Conservation (phyloP, 2,329 filamentous ascomycete species). For the Monilinia aucupariae region DNA sequence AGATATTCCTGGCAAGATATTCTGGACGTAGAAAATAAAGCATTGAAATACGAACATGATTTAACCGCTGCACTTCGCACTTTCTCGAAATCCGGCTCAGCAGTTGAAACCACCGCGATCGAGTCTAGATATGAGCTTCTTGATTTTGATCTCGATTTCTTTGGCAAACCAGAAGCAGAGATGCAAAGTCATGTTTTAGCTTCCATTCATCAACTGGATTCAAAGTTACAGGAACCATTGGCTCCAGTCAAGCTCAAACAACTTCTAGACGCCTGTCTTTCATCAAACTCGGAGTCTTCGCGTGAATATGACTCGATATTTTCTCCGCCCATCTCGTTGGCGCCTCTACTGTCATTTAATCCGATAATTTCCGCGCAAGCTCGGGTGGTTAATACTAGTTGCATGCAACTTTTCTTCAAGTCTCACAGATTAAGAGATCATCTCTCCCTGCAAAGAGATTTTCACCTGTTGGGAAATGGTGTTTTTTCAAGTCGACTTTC, state of each 20-base stretch:
- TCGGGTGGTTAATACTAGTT: constrained; percentile 69
- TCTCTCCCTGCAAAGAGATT: constrained; percentile 68
- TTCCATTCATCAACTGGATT: constrained; percentile 46
- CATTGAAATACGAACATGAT: constrained; percentile 47
- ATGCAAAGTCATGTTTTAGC: constrained; percentile 46
- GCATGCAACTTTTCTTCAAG: constrained; percentile 70
- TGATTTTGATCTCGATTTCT: constrained; percentile 38
- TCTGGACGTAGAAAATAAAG: constrained; percentile 55
- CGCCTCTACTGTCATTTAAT: constrained; percentile 68
- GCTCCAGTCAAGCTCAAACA: constrained; percentile 26
- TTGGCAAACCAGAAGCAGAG: constrained; percentile 43
- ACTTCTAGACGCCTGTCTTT: constrained; percentile 27
- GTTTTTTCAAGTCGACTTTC: constrained; percentile 75
- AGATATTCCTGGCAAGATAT: constrained; percentile 68
- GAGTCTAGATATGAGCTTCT: neutral
- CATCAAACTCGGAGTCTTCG: constrained; percentile 4
- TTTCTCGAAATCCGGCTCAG: neutral
- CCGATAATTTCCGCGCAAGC: constrained; percentile 71
- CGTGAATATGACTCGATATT: constrained; percentile 25
- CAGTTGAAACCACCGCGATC: neutral
- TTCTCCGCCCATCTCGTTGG: constrained; percentile 39
- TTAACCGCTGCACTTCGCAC: constrained; percentile 36
- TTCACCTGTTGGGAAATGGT: constrained; percentile 80
- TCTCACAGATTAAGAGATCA: constrained; percentile 68
- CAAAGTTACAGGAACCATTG: constrained; percentile 33